Conservation (phyloP, 805 yeast genomes). For the Yarrowia phangngaensis region DNA sequence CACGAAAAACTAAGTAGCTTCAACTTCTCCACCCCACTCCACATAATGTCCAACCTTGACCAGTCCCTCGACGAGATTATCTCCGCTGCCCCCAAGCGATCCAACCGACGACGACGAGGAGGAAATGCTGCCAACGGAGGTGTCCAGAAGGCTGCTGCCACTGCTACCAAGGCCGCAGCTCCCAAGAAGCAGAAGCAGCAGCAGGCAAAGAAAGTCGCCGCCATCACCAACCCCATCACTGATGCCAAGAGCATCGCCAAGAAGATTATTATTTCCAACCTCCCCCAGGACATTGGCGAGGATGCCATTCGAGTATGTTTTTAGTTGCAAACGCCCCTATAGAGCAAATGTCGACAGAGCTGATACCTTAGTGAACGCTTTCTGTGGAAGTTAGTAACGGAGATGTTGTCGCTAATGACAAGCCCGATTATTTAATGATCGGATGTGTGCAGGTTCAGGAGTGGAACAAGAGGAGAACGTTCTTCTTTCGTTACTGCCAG, state of each 20-base stretch:
- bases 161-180: constrained; percentile 26
- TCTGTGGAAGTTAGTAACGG: constrained; percentile 10
- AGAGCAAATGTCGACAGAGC: constrained; percentile 13
- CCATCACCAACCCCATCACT: constrained; percentile 32
- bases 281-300: constrained; percentile 40
- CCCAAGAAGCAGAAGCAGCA: constrained; percentile 28
- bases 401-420: not conserved
- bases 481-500: constrained; percentile 2
- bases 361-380: constrained; percentile 22
- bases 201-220: constrained; percentile 34
- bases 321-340: not conserved
- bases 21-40: constrained; percentile 8
- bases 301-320: constrained; percentile 30
- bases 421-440: constrained; percentile 1
- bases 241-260: constrained; percentile 51
- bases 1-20: constrained; percentile 21
- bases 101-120: constrained; percentile 32
- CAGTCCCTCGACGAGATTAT: constrained; percentile 94
- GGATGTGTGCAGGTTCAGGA: not conserved
- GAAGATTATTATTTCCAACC: constrained; percentile 78
- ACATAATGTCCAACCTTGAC: constrained; percentile 58
- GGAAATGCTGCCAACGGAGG: constrained; percentile 31
- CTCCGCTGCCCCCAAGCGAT: constrained; percentile 48
- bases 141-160: constrained; percentile 34
- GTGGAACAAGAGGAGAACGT: constrained; percentile 6